Evolutionary conservation across 257 asterid species (phyloP).

Genomic region (Solanum etuberosum): DNA sequence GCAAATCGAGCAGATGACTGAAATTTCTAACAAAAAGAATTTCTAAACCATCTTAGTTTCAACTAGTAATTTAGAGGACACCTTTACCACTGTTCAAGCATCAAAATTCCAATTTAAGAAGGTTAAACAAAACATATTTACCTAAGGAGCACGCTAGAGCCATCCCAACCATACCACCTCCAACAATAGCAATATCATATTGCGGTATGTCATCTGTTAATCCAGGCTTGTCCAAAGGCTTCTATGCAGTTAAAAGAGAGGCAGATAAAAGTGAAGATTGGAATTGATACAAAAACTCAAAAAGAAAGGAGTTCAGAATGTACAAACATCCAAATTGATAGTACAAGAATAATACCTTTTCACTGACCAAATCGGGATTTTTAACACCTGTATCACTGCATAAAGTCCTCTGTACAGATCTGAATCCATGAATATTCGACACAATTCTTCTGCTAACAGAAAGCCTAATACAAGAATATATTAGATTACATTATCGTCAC

Average conservation of each 20-base stretch:
- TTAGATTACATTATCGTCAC: background rate
- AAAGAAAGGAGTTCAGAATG: background rate
- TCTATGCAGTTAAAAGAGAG: constrained; percentile 15
- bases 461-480: constrained; percentile 20
- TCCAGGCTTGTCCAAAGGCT: constrained; percentile 18
- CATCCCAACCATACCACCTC: constrained; percentile 99
- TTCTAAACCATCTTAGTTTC: background rate
- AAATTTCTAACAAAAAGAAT: background rate
- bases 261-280: background rate
- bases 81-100: background rate
- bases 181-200: constrained; percentile 93
- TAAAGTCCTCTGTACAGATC: constrained; percentile 33
- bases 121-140: constrained; percentile 10
- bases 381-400: constrained; percentile 31
- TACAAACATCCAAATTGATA: background rate
- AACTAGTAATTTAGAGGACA: background rate
- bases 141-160: constrained; percentile 93
- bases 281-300: background rate
- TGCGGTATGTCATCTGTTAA: constrained; percentile 23
- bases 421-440: constrained; percentile 13
- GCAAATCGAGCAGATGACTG: background rate
- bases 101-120: background rate
- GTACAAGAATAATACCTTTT: constrained; percentile 7
- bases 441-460: constrained; percentile 32
- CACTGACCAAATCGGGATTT: constrained; percentile 18